A percentile compares a stretch with the other conserved stretches of the same genome.
Conservation (phyloP, 345 rosid genomes). For the Trapa incisa region DNA sequence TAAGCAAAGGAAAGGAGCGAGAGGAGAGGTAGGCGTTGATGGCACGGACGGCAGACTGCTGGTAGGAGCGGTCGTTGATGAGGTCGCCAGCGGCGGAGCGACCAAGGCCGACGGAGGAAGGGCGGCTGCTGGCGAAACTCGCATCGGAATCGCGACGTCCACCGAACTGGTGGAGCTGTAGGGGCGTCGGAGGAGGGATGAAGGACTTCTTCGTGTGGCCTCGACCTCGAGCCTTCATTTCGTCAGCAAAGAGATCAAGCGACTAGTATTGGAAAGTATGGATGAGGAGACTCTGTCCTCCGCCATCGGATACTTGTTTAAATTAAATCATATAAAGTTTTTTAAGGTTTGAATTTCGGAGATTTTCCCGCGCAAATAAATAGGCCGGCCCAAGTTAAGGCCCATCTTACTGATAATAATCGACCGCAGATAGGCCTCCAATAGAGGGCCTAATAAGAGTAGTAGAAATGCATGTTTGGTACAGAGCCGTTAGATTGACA, state of each 20-base stretch:
- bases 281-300: background rate
- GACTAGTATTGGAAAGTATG: background rate
- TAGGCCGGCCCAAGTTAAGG: background rate
- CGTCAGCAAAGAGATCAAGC: background rate
- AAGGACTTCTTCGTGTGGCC: slow-evolving; percentile 22
- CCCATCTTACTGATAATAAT: too few species aligned
- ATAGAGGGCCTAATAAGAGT: too few species aligned
- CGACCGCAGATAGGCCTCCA: too few species aligned
- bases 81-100: slow-evolving; percentile 31
- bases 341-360: background rate
- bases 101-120: slow-evolving; percentile 56
- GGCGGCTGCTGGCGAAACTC: slow-evolving; percentile 81
- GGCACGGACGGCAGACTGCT: slow-evolving; percentile 36
- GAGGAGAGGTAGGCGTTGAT: slow-evolving; percentile 58
- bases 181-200: slow-evolving; percentile 16
- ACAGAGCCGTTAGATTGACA: too few species aligned
- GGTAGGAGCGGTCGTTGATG: slow-evolving; percentile 46
- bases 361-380: background rate
- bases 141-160: slow-evolving; percentile 79
- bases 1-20: slow-evolving; percentile 27
- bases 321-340: too few species aligned
- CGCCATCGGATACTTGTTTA: too few species aligned
- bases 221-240: slow-evolving; percentile 19
- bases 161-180: slow-evolving; percentile 10
- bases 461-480: too few species aligned